Evolutionary conservation across 2,329 filamentous ascomycete genomes (phyloP).

Genomic region (Raffaelea ambrosiae): DNA sequence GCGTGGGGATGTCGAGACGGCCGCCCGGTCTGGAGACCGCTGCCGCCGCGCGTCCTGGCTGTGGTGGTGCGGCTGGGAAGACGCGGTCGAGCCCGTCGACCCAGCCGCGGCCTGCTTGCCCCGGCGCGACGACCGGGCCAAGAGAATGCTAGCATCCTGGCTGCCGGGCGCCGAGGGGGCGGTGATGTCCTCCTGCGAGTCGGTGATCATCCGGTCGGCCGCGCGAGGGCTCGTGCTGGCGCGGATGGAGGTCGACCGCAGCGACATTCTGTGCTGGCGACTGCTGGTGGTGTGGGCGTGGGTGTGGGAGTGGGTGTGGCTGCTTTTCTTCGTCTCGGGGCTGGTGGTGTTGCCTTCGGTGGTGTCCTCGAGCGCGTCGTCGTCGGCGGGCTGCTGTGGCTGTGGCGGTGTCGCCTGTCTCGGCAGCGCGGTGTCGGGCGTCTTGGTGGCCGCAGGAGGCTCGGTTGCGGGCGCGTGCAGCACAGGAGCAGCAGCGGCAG

Average conservation of each 20-base stretch:
- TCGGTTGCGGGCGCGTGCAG: too few relatives aligned
- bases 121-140: not conserved
- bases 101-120: too few relatives aligned
- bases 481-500: not conserved
- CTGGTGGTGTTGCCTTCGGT: too few relatives aligned
- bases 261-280: conserved; percentile 10
- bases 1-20: too few relatives aligned
- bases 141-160: conserved; percentile 5
- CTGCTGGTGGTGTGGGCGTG: not conserved
- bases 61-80: not conserved
- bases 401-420: not conserved
- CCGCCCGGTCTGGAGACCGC: too few relatives aligned
- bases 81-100: too few relatives aligned
- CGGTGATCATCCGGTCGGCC: not conserved
- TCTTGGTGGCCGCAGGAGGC: too few relatives aligned
- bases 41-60: too few relatives aligned
- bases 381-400: not conserved
- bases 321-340: too few relatives aligned
- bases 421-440: too few relatives aligned
- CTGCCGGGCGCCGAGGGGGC: not conserved
- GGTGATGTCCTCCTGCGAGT: not conserved
- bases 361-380: not conserved
- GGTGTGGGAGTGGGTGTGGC: not conserved
- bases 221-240: too few relatives aligned
- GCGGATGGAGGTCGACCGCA: conserved; percentile 5